Conservation (phyloP, 306 rosid genomes). For the Sechiopsis laciniata region DNA sequence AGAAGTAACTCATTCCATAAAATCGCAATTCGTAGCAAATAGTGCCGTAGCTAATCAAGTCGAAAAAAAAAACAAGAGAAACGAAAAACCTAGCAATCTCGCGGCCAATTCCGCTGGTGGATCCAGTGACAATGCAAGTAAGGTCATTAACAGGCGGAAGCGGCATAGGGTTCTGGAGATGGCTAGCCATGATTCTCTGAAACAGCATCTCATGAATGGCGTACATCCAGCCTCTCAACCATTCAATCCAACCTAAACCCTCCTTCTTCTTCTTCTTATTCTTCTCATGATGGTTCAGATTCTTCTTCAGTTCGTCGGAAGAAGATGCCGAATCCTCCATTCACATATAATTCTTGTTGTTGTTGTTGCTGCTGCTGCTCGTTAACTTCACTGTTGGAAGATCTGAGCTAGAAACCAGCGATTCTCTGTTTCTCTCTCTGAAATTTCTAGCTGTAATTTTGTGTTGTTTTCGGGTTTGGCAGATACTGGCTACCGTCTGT, state of each 20-base stretch:
- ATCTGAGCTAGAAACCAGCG: constrained; percentile 4
- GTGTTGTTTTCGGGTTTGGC: background rate
- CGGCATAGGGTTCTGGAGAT: constrained; percentile 78
- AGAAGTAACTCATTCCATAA: background rate
- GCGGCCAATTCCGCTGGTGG: constrained; percentile 94
- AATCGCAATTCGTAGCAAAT: background rate
- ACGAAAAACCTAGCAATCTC: constrained; percentile 72
- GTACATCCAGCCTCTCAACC: constrained; percentile 70
- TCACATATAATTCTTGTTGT: background rate
- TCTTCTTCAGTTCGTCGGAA: constrained; percentile 30
- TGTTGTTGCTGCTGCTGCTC: too few species aligned
- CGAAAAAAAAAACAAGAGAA: background rate
- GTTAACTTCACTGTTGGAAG: constrained; percentile 5
- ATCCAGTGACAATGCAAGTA: constrained; percentile 85
- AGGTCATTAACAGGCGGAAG: constrained; percentile 73
- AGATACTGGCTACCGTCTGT: background rate
- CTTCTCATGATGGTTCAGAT: constrained; percentile 28
- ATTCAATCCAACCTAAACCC: constrained; percentile 78
- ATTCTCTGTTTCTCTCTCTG: background rate
- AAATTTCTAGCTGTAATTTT: background rate
- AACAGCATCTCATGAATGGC: constrained; percentile 65
- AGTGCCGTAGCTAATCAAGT: background rate
- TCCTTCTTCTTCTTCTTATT: constrained; percentile 37
- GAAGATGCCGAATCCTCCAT: constrained; percentile 48
- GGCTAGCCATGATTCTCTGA: constrained; percentile 83